phyloP scores from a whole-genome alignment of 2,329 filamentous ascomycete genomes.

The Alternaria sp. region DNA sequence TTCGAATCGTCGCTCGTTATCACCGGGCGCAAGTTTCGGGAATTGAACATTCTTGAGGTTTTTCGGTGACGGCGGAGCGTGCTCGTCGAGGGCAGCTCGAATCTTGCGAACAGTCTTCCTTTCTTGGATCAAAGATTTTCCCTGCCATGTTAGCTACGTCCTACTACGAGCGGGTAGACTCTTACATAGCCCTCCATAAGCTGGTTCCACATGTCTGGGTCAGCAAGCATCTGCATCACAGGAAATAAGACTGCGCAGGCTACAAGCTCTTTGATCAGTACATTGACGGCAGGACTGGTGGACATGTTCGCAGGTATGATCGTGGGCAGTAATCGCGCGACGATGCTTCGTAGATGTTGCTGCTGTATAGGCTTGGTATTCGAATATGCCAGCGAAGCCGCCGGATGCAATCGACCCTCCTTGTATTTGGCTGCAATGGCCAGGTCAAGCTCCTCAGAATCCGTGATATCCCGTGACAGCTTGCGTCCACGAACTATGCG shows the following conservation, averaged over 20 bases:
- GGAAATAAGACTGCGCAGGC: slow-evolving; percentile 89
- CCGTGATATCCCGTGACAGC: slow-evolving; percentile 87
- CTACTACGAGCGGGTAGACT: slow-evolving; percentile 17
- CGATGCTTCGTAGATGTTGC: slow-evolving; percentile 82
- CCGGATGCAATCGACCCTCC: slow-evolving; percentile 86
- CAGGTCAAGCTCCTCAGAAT: slow-evolving; percentile 93
- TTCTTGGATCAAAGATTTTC: slow-evolving; percentile 88
- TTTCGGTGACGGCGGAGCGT: slow-evolving; percentile 82
- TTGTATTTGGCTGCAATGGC: slow-evolving; percentile 95
- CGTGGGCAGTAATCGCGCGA: slow-evolving; percentile 75
- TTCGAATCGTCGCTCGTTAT: slow-evolving; percentile 93
- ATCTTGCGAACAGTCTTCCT: slow-evolving; percentile 93
- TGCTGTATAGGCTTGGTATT: slow-evolving; percentile 88
- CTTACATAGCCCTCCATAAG: slow-evolving; percentile 82
- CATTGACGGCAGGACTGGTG: slow-evolving; percentile 81
- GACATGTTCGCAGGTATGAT: slow-evolving; percentile 78
- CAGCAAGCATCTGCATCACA: slow-evolving; percentile 79
- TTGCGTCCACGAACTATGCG: slow-evolving; percentile 85
- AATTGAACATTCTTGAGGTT: slow-evolving; percentile 72
- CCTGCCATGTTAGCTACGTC: slow-evolving; percentile 53
- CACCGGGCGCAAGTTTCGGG: slow-evolving; percentile 80
- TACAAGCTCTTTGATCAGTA: slow-evolving; percentile 88
- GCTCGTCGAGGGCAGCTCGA: slow-evolving; percentile 89
- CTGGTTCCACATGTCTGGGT: slow-evolving; percentile 98
- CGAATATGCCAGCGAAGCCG: slow-evolving; percentile 81